Conservation (phyloP, 2,329 filamentous ascomycete genomes). For the Penicillium sp. region DNA sequence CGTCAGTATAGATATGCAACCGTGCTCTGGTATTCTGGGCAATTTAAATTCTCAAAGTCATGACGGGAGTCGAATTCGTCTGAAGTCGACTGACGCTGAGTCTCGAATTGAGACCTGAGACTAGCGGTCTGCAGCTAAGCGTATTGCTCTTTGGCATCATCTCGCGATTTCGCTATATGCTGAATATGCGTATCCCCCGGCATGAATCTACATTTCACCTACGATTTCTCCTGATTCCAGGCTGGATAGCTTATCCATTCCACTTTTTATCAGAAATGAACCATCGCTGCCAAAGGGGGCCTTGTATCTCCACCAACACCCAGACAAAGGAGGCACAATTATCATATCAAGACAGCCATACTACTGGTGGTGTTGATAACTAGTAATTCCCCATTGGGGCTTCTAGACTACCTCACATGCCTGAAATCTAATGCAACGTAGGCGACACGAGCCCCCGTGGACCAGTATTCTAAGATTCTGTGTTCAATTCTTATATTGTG, state of each 20-base stretch:
- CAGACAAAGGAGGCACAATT: slow-evolving; percentile 1
- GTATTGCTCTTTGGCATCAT: neutral
- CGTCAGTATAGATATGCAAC: neutral
- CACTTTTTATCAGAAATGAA: slow-evolving; percentile 25
- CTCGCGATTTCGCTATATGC: neutral
- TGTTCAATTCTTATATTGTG: slow-evolving; percentile 4
- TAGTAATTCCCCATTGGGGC: no score
- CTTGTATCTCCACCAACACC: no score
- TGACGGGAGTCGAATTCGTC: neutral
- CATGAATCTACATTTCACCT: neutral
- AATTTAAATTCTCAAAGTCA: neutral
- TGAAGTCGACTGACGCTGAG: neutral
- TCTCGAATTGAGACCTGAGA: neutral
- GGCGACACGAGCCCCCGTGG: neutral
- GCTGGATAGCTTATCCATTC: slow-evolving; percentile 21
- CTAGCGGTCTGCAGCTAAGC: neutral
- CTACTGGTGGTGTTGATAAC: no score
- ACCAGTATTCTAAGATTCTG: neutral
- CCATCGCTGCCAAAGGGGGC: slow-evolving; percentile 19
- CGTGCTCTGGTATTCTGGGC: neutral
- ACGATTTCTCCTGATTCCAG: neutral
- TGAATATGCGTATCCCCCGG: no score
- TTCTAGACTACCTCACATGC: neutral
- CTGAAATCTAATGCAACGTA: neutral
- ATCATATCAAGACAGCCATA: slow-evolving; percentile 22